Evolutionary conservation across 164 flowering plant genomes (phyloP), one percentile per base, ranked within the genome.

Genomic region (Taxillus chinensis): DNA sequence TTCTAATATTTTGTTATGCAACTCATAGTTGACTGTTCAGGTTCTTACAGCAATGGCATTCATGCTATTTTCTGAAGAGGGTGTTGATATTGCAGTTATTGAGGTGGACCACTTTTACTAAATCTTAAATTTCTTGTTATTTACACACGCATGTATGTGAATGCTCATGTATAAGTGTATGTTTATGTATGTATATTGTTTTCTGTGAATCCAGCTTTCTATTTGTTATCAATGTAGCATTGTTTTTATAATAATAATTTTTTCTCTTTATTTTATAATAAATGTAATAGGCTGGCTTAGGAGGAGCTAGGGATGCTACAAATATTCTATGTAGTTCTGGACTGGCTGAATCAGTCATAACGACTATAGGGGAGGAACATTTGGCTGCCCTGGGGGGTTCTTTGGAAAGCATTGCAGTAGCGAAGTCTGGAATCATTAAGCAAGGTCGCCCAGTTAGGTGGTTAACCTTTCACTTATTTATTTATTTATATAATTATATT

Each of bases 241-340:
- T 27, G 27, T 27, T 27, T 27, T 27, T 27, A 27, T 27, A 27
- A 27, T 27, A 27, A 27, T 27, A 0, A 2, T 27, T 55, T 38
- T 8, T 17, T 61, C 3, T 39, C 65, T 64, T 59, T 38, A 48
- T 27, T 27, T 27, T 27, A 27, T 27, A 27, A 27, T 27, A 27
- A 27, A 15, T 59, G 50, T 62, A 55, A 67, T 68, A 93, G 97
- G 90, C 97, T 68, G 97, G 99, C 39, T 72, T 95, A 12, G 99
- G 99, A 17, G 99, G 99, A 59, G 92, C 95, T 54, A 79, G 96
- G 41, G 99, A 95, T 87, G 97, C 99, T 41, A 91, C 99, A 64
- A 95, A 95, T 70, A 72, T 95, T 50, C 73, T 91, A 55, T 48
- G 62, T 63, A 77, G 86, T 61, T 79, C 84, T 46, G 82, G 58